Percentiles rank a stretch among this genome's conserved stretches.
phyloP scores from a whole-genome alignment of 2,329 filamentous ascomycete genomes.

The Plenodomus biglobosus region DNA sequence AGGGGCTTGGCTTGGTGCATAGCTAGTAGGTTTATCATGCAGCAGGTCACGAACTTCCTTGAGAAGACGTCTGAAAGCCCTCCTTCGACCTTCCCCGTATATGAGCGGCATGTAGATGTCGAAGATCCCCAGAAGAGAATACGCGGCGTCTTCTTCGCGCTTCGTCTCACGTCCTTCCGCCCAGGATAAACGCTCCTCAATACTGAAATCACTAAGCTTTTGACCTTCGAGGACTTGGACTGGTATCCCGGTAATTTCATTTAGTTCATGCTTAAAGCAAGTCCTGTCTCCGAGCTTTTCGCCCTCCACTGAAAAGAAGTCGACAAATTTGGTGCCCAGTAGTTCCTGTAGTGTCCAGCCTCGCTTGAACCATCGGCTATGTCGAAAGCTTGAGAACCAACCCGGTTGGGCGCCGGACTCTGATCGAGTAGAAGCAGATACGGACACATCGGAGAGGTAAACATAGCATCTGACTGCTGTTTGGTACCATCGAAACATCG shows the following conservation, averaged over 20 bases:
- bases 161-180: constrained; percentile 7
- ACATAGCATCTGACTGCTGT: constrained; percentile 1
- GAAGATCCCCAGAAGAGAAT: constrained; percentile 2
- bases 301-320: background rate
- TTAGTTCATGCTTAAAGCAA: background rate
- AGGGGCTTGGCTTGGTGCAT: background rate
- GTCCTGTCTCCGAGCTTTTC: background rate
- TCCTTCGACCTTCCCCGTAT: background rate
- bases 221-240: background rate
- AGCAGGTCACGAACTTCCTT: background rate
- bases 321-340: background rate
- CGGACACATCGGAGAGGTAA: constrained; percentile 1
- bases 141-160: constrained; percentile 3
- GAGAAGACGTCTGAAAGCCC: background rate
- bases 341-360: constrained; percentile 5
- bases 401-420: background rate
- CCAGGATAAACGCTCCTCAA: constrained; percentile 15
- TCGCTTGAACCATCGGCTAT: constrained; percentile 2
- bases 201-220: background rate
- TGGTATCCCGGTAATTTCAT: background rate
- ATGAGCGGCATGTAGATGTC: constrained; percentile 1
- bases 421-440: background rate
- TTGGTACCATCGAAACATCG: constrained; percentile 1
- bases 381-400: background rate
- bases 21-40: background rate